These are phyloP conservation scores for Venturiaceae sp. DNA, from an alignment of 2,329 filamentous ascomycete species.

Conservation along the genomic window DNA sequence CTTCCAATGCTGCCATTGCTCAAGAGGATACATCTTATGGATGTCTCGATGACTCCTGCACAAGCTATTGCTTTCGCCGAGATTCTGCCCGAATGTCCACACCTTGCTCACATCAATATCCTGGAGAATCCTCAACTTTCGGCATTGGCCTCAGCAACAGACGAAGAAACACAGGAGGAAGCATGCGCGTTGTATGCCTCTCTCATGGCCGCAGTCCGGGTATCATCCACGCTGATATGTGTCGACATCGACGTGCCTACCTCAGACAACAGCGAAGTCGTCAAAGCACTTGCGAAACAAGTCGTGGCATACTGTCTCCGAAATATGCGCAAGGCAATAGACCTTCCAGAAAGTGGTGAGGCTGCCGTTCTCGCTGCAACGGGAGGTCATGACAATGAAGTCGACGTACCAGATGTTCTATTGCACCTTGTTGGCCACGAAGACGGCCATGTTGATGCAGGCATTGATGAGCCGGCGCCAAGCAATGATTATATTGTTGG, in stretches of 20 bases:
- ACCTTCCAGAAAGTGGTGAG: conserved; percentile 35
- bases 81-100: conserved; percentile 72
- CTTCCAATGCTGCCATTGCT: conserved; percentile 68
- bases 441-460: conserved; percentile 13
- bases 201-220: conserved; percentile 73
- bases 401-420: conserved; percentile 71
- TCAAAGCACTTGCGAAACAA: conserved; percentile 86
- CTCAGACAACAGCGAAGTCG: conserved; percentile 73
- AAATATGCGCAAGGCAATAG: conserved; percentile 76
- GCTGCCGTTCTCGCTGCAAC: conserved; percentile 31
- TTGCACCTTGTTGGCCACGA: conserved; percentile 76
- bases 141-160: conserved; percentile 62
- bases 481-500: conserved; percentile 95
- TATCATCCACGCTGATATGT: conserved; percentile 75
- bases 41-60: conserved; percentile 74
- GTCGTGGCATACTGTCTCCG: conserved; percentile 89
- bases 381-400: conserved; percentile 37
- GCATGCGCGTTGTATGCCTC: conserved; percentile 91
- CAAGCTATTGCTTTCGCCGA: conserved; percentile 89
- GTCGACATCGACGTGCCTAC: conserved; percentile 86
- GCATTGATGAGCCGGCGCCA: conserved; percentile 52
- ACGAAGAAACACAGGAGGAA: conserved; percentile 78
- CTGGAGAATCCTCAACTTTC: conserved; percentile 69
- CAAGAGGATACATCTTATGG: conserved; percentile 77
- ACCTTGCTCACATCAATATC: conserved; percentile 77